Conservation (phyloP, 1,139 yeast genomes). For the Taphrina betulina region DNA sequence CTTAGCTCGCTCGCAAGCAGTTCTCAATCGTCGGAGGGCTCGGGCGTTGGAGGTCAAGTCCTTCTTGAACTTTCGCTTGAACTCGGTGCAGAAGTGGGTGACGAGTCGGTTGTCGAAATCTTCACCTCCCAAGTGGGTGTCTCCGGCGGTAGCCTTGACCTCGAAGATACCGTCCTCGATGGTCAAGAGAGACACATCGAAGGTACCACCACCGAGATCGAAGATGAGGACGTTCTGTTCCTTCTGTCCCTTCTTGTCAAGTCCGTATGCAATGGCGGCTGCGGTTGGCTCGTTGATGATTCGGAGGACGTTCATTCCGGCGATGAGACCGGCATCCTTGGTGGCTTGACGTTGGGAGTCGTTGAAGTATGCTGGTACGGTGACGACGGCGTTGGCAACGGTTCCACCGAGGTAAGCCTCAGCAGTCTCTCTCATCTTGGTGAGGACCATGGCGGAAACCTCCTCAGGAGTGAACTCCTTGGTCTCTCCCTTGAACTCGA, state of each 20-base stretch:
- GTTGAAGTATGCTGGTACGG: constrained; percentile 97
- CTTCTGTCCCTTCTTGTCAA: constrained; percentile 75
- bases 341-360: constrained; percentile 98
- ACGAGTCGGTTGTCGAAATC: constrained; percentile 82
- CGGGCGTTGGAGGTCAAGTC: constrained; percentile 74
- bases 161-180: constrained; percentile 96
- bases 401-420: constrained; percentile 91
- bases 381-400: constrained; percentile 92
- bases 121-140: constrained; percentile 98
- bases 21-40: constrained; percentile 83
- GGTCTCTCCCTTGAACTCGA: constrained; percentile 89
- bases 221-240: constrained; percentile 88
- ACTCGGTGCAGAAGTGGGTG: constrained; percentile 73
- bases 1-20: constrained; percentile 92
- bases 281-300: constrained; percentile 98
- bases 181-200: constrained; percentile 88
- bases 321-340: constrained; percentile 97
- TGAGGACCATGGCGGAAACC: constrained; percentile 92
- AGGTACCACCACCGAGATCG: constrained; percentile 98
- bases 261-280: constrained; percentile 98
- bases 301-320: constrained; percentile 94
- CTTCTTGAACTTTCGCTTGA: constrained; percentile 80
- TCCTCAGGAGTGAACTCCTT: constrained; percentile 97
- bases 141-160: constrained; percentile 98
- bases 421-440: constrained; percentile 96